phyloP scores from a whole-genome alignment of 345 rosid genomes.

The Eucalyptus pumila region DNA sequence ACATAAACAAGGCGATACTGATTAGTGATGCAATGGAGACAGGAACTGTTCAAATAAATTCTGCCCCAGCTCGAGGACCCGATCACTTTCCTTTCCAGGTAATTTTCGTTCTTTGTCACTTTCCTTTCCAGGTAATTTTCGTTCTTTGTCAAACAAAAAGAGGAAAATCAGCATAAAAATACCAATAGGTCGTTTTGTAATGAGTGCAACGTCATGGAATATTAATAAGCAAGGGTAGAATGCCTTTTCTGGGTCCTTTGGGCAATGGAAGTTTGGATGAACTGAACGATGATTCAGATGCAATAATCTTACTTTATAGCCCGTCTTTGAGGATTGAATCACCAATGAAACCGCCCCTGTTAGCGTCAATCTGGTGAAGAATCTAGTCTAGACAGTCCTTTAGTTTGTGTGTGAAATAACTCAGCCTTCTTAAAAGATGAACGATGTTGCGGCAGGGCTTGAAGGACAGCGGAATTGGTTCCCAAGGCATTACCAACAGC shows the following conservation, averaged over 20 bases:
- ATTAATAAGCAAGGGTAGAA: not conserved
- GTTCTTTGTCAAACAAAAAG: not conserved
- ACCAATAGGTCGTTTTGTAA: not conserved
- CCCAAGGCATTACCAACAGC: slow-evolving; percentile 96
- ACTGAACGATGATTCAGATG: not conserved
- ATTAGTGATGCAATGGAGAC: slow-evolving; percentile 98
- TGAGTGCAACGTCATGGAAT: not conserved
- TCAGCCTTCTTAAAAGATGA: not conserved
- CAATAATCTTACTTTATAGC: not conserved
- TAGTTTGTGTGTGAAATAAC: not conserved
- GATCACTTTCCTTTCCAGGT: slow-evolving; percentile 99
- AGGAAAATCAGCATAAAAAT: not conserved
- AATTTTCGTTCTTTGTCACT: slow-evolving; percentile 26
- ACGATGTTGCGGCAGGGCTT: slow-evolving; percentile 39
- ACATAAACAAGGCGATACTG: slow-evolving; percentile 82
- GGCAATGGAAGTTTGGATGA: not conserved
- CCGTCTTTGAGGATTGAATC: not conserved
- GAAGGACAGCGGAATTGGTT: slow-evolving; percentile 97
- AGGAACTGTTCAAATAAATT: slow-evolving; percentile 95
- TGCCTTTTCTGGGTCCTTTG: not conserved
- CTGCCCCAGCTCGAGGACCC: slow-evolving; percentile 99
- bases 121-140: slow-evolving; percentile 82
- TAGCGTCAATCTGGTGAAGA: not conserved
- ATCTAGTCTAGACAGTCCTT: not conserved
- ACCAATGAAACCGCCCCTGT: not conserved